Base-by-base conservation (phyloP, 768 basidiomycete genomes). In the Russula compacta region DNA sequence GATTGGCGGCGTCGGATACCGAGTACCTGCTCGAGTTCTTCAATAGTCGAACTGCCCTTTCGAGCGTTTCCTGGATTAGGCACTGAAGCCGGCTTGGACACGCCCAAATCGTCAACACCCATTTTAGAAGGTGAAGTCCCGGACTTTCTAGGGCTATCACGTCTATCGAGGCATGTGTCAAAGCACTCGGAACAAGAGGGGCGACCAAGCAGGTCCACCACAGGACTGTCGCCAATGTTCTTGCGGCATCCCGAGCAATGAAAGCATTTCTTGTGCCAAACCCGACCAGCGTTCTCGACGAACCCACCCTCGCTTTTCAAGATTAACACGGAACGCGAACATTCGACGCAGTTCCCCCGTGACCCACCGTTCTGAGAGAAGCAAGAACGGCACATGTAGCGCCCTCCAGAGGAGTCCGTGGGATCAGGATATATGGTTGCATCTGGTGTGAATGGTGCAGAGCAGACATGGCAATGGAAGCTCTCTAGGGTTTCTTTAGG, bases 241-340 rank as follows among this genome's bases (percentile, higher is more conserved):
- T 82, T 87, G 70, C 75, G 78, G 69, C 91, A 93, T 6, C 82
- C 83, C 15, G 79, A 76, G 68, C 91, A 93, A 64, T 77, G 77
- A 73, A 92, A 93, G 70, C 91, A 93, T 49, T 75, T 78, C 71
- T 86, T 89, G 69, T 93, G 91, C 90, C 91, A 93, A 65, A 84
- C 81, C 47, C 79, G 79, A 46, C 81, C 83, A 6, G 80, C 79
- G 6, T 82, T 83, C 69, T 91, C 84, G 46, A 93, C 77, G 64
- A 86, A 92, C 4, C 81, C 83, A 3, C 91, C 91, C 72, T 92
- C 90, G 3, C 81, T 78, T 69, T 85, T 89, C 46, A 92, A 75
- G 19, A 83, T 81, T 21, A 91, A 78, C 21, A 93, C 90, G 6
- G 89, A 81, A 51, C 85, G 81, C 47, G 76, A 73, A 67, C 91